Evolutionary conservation across 495 filamentous ascomycete species (phyloP), one percentile per base, ranked within the genome.

Genomic region (Platismatia glauca): DNA sequence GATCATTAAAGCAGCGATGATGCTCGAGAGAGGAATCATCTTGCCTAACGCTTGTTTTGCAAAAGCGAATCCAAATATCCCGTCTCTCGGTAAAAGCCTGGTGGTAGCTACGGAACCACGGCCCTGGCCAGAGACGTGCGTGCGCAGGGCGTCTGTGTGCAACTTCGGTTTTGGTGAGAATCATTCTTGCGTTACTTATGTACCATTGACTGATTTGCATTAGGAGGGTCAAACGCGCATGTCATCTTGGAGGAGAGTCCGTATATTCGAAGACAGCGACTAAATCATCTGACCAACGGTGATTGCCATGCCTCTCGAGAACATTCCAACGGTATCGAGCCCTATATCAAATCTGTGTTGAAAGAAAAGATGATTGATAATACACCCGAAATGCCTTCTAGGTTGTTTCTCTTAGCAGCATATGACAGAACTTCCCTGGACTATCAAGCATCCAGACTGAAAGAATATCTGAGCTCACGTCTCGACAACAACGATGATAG

Each of bases 111-210:
- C 46, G 18, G 15, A 55, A 7, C 6, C 43, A 9, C 22, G n/a
- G 4, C 59, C 64, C 11, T 70, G 59, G 59, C 59, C 64, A 29
- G 33, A 34, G 18, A 50, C 59, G 0, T 76, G 74, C 8, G 68
- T 77, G 3, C 79, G 77, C 15, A 73, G 84, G 38, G 81, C 74
- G 0, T 83, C 80, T 58, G 77, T 87, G 22, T 85, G 85, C 67
- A 81, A 78, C 5, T 86, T 86, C 55, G 81, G 82, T 0, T 84
- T 82, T 65, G 83, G 83, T 38, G n/a, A 58, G 27, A 59, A 16
- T 16, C 27, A 4, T 0, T 4, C 48, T 13, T 8, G 1, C 0
- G 1, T 0, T 6, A 31, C 7, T 7, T 0, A 15, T 7, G 27
- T 13, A 5, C 6, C 12, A 18, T 31, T 31, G 3, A 31, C 13